A percentile compares a stretch with the other conserved stretches of the same genome.
Conservation (phyloP, 148 eudicot genomes). For the Tetragonia tetragonoides region DNA sequence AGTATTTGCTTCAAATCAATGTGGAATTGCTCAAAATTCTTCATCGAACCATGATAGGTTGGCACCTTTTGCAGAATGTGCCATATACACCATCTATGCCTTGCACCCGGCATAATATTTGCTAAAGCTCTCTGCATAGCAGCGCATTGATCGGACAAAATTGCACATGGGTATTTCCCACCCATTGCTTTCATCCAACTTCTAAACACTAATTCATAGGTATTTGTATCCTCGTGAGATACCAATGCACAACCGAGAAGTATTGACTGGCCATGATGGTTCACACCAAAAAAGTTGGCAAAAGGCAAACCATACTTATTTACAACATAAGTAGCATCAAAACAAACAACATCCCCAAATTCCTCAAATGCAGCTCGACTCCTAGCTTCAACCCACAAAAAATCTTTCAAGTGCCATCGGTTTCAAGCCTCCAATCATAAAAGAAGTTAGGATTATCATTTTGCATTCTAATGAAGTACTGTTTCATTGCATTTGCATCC, state of each 20-base stretch:
- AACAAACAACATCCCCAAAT: neutral
- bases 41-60: too few relatives aligned
- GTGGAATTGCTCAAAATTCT: too few relatives aligned
- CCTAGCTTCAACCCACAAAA: too few relatives aligned
- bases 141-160: neutral
- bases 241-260: neutral
- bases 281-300: neutral
- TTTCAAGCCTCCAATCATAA: too few relatives aligned
- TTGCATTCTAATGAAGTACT: too few relatives aligned
- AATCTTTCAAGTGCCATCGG: too few relatives aligned
- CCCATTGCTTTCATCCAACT: neutral
- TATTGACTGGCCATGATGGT: neutral
- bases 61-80: neutral
- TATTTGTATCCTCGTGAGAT: neutral
- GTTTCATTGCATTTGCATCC: too few relatives aligned
- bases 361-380: neutral
- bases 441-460: too few relatives aligned
- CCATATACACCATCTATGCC: slow-evolving; percentile 12
- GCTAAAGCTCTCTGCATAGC: neutral
- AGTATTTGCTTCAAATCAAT: too few relatives aligned
- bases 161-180: neutral
- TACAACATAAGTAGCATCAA: neutral
- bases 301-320: neutral
- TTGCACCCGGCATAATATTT: neutral
- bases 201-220: neutral